Conservation (phyloP, 1,139 yeast genomes). For the Nakaseomyces uthaithaninus region DNA sequence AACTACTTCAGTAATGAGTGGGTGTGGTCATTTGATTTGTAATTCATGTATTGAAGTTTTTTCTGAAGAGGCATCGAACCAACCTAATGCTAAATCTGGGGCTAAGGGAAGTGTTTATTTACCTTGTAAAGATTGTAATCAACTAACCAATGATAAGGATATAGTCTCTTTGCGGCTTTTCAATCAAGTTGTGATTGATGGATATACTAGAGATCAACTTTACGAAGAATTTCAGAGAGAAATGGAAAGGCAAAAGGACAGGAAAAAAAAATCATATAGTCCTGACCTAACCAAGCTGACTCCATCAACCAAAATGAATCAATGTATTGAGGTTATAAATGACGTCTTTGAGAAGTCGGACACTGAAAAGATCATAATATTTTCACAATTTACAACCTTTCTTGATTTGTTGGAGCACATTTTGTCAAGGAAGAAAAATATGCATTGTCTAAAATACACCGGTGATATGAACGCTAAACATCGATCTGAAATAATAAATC, state of each 20-base stretch:
- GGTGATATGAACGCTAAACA: slow-evolving; percentile 68
- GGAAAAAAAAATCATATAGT: slow-evolving; percentile 30
- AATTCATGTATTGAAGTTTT: slow-evolving; percentile 49
- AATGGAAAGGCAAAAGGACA: slow-evolving; percentile 26
- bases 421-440: slow-evolving; percentile 38
- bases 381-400: slow-evolving; percentile 76
- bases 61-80: slow-evolving; percentile 36
- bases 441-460: slow-evolving; percentile 59
- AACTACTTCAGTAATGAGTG: slow-evolving; percentile 41
- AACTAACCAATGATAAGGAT: slow-evolving; percentile 36
- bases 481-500: slow-evolving; percentile 54
- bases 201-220: slow-evolving; percentile 30
- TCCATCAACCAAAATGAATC: slow-evolving; percentile 48
- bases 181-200: slow-evolving; percentile 38
- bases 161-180: slow-evolving; percentile 47
- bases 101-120: slow-evolving; percentile 37
- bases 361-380: slow-evolving; percentile 62
- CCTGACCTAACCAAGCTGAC: slow-evolving; percentile 29
- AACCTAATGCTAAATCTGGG: slow-evolving; percentile 33
- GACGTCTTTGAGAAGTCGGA: slow-evolving; percentile 38
- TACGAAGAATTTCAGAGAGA: slow-evolving; percentile 23
- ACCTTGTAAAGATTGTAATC: slow-evolving; percentile 47
- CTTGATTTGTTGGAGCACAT: slow-evolving; percentile 62
- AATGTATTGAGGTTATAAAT: slow-evolving; percentile 41
- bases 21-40: slow-evolving; percentile 69